Evolutionary conservation across 768 basidiomycete species (phyloP), one percentile per base, ranked within the genome.

Genomic region (Terana coerulea): DNA sequence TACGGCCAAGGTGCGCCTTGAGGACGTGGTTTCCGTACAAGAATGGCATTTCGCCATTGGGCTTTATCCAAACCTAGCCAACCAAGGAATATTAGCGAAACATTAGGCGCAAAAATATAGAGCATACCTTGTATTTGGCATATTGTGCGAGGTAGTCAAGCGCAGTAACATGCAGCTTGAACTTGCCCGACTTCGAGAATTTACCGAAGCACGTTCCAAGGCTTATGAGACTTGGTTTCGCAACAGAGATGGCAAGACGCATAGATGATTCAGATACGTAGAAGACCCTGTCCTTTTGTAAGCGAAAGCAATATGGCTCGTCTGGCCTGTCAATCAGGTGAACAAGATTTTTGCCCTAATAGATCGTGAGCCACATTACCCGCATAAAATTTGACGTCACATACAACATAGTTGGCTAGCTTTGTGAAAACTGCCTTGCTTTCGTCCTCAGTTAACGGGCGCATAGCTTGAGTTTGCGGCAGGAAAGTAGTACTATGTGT

Each of bases 11-110:
- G 70, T 99, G 97, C 8, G 97, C 97, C 71, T 98, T 99, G 57
- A 98, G 81, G 53, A 98, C 86, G 72, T 99, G 95, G 65, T 99
- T 99, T 51, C 97, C 97, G 64, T 99, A 99, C 31, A 99, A 73
- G 78, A 95, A 99, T 1, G 97, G 97, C 87, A 99, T 95, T 72
- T 99, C 97, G 63, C 97, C 97, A 58, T 98, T 95, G 22, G 95
- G 87, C 69, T 99, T 99, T 67, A 99, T 93, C 97, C 97, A 99
- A 15, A 98, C 81, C 95, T 98, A 53, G 3, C 24, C 2, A 26
- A 11, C 15, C 11, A 9, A 44, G 19, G 11, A 43, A 21, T 51
- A 30, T 51, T 22, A 15, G n/a, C 22, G 12, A 25, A 31, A 40
- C 26, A 34, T 29, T 4, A 17, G 25, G 4, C 9, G n/a, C 40